Evolutionary conservation across 192 early-diverging fungal species (phyloP).

Genomic region (Glomus cerebriforme): DNA sequence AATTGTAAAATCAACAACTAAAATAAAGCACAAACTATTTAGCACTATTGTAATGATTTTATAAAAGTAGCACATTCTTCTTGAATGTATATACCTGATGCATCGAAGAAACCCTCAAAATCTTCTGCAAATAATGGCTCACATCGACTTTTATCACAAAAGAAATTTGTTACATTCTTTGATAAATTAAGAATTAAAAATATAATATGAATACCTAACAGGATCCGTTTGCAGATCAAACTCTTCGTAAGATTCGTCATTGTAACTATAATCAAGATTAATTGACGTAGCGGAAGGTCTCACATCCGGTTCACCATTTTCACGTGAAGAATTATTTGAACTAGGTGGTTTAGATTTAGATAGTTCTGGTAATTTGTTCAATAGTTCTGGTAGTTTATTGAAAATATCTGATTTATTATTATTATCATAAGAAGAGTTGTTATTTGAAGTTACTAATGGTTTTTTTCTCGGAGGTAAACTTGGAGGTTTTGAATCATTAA

Average conservation of each 20-base stretch:
- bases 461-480: not conserved
- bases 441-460: not conserved
- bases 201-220: not conserved
- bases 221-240: not conserved
- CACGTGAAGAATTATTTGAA: not conserved
- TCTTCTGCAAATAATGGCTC: not conserved
- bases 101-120: not conserved
- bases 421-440: not conserved
- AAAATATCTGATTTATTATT: not conserved
- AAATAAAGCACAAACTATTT: not conserved
- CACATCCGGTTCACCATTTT: not conserved
- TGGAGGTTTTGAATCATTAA: not conserved
- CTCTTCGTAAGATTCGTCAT: not conserved
- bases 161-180: not conserved
- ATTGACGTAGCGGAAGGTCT: not conserved
- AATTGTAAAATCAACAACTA: slow-evolving; percentile 38
- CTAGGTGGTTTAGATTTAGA: not conserved
- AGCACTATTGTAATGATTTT: not conserved
- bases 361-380: not conserved
- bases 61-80: not conserved
- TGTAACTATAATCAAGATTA: not conserved
- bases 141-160: not conserved
- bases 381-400: not conserved
- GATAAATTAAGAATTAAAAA: not conserved
- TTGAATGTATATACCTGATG: not conserved